These are phyloP conservation scores for Croton setiger DNA, from an alignment of 441 rosid species.

Conservation along the genomic window DNA sequence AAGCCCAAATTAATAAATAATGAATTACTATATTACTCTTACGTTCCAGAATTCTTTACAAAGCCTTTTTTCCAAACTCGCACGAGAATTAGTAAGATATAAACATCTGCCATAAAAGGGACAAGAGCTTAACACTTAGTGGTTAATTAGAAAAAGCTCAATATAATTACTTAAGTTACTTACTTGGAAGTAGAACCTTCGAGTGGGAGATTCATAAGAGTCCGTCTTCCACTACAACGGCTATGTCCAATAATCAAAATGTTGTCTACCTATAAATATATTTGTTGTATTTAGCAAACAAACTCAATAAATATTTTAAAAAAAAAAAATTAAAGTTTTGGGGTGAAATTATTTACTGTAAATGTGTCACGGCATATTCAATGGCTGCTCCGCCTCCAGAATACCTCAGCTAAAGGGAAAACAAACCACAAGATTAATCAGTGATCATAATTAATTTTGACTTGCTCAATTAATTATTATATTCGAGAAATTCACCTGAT, in stretches of 20 bases:
- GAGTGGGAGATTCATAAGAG: slow-evolving; percentile 35
- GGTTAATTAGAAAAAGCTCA: too few relatives aligned
- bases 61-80: too few relatives aligned
- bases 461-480: not conserved
- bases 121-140: too few relatives aligned
- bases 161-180: not conserved
- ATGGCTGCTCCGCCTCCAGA: slow-evolving; percentile 55
- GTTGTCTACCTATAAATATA: slow-evolving; percentile 27
- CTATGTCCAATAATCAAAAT: slow-evolving; percentile 42
- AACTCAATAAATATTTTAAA: not conserved
- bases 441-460: not conserved
- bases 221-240: slow-evolving; percentile 35
- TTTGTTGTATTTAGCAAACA: not conserved
- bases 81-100: too few relatives aligned
- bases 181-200: slow-evolving; percentile 57
- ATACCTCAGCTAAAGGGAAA: slow-evolving; percentile 35
- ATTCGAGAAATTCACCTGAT: slow-evolving; percentile 42
- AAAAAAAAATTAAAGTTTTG: too few relatives aligned
- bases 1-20: too few relatives aligned
- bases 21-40: too few relatives aligned
- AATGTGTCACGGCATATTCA: slow-evolving; percentile 47
- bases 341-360: slow-evolving; percentile 2
- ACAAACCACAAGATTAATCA: not conserved
- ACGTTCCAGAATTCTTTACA: too few relatives aligned
- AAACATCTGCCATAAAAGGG: too few relatives aligned